These are phyloP conservation scores for Orbilia javanica DNA, from an alignment of 2,329 filamentous ascomycete species.

Conservation along the genomic window DNA sequence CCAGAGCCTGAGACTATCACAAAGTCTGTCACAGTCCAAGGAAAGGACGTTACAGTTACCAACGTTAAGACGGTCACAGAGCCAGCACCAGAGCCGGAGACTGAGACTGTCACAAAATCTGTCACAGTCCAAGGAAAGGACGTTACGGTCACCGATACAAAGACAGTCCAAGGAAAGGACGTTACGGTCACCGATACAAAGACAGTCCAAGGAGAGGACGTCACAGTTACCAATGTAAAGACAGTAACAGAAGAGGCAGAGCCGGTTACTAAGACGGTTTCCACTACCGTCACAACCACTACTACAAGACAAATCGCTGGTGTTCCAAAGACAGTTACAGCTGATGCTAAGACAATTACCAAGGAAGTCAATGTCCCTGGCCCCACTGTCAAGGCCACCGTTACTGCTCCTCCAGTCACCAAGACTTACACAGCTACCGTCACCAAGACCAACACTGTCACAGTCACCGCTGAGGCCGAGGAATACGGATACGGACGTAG, in stretches of 20 bases:
- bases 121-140: neutral
- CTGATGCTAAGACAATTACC: neutral
- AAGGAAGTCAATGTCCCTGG: neutral
- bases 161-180: neutral
- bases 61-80: neutral
- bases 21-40: neutral
- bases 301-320: neutral
- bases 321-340: neutral
- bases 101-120: neutral
- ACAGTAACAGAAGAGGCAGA: neutral
- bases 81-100: neutral
- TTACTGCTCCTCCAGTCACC: neutral
- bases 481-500: neutral
- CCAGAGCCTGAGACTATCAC: neutral
- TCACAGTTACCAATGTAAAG: neutral
- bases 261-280: neutral
- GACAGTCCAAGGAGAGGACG: neutral
- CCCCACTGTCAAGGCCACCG: neutral
- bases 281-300: neutral
- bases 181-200: neutral
- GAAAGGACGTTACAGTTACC: neutral
- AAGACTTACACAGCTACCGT: neutral
- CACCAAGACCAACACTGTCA: neutral
- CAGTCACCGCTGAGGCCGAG: neutral
- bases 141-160: neutral